Conservation (phyloP, 768 basidiomycete genomes). For the Boletus sp. region DNA sequence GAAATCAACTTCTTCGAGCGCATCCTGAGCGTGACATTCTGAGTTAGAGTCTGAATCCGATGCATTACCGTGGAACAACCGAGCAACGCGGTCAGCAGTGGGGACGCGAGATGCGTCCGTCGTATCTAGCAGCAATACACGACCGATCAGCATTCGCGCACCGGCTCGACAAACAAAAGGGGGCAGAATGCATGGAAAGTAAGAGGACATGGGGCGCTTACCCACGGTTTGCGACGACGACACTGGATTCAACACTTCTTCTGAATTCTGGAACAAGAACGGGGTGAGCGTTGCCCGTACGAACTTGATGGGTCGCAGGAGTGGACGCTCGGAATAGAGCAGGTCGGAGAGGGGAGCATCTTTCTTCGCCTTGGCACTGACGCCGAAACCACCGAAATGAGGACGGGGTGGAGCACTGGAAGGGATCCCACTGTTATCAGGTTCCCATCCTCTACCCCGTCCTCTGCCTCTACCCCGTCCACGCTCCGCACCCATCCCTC, state of each 20-base stretch:
- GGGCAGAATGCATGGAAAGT: not conserved
- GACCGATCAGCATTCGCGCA: not conserved
- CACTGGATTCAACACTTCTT: constrained; percentile 57
- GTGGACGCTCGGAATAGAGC: constrained; percentile 55
- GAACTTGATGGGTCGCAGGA: constrained; percentile 65
- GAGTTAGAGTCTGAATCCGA: constrained; percentile 26
- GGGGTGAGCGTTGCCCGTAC: constrained; percentile 55
- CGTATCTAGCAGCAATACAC: constrained; percentile 15
- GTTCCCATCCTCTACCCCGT: constrained; percentile 7
- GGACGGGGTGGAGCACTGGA: constrained; percentile 1
- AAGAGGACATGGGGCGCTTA: constrained; percentile 13
- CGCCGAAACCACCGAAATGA: not conserved
- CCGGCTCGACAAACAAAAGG: not conserved
- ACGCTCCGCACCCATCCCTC: constrained; percentile 10
- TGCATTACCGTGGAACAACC: constrained; percentile 50
- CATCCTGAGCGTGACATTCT: constrained; percentile 31
- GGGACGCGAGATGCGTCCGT: constrained; percentile 58
- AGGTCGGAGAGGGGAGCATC: constrained; percentile 53
- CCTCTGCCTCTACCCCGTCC: constrained; percentile 27
- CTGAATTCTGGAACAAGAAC: constrained; percentile 50
- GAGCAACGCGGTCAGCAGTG: constrained; percentile 65
- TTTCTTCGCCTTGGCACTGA: constrained; percentile 10
- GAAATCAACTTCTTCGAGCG: constrained; percentile 64
- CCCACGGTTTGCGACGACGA: constrained; percentile 48
- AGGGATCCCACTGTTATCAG: not conserved